These are phyloP conservation scores for Aspergillus candidus DNA, from an alignment of 2,329 filamentous ascomycete species.

Conservation along the genomic window DNA sequence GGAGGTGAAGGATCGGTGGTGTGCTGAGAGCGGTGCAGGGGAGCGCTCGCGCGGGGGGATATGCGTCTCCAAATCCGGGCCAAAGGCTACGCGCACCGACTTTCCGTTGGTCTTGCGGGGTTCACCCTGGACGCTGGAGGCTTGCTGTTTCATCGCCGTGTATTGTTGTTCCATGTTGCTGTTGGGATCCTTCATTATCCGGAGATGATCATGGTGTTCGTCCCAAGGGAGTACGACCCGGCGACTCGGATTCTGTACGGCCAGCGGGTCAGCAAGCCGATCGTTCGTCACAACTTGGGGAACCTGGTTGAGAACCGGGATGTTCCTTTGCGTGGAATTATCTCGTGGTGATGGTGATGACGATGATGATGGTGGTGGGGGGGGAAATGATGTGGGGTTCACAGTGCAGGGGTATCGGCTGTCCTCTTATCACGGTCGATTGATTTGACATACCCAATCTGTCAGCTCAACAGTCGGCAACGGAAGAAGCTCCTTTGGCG, in stretches of 20 bases:
- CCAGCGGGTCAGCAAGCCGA: too few species aligned
- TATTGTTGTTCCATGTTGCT: slow-evolving; percentile 32
- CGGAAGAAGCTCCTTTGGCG: background rate
- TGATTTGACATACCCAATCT: slow-evolving; percentile 11
- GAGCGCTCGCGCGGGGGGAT: slow-evolving; percentile 32
- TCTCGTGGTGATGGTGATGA: background rate
- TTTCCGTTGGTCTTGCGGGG: slow-evolving; percentile 28
- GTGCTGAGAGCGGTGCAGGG: slow-evolving; percentile 23
- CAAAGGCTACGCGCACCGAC: slow-evolving; percentile 36
- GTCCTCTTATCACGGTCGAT: slow-evolving; percentile 4
- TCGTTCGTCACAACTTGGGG: too few species aligned
- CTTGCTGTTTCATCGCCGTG: slow-evolving; percentile 17
- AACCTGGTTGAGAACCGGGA: too few species aligned
- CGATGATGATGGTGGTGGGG: background rate
- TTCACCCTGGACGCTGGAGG: slow-evolving; percentile 26
- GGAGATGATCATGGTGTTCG: slow-evolving; percentile 27
- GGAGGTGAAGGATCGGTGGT: slow-evolving; percentile 32
- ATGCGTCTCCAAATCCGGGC: slow-evolving; percentile 33
- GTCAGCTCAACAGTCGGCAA: slow-evolving; percentile 8
- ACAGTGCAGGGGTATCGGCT: slow-evolving; percentile 10
- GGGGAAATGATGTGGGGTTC: background rate
- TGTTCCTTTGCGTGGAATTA: too few species aligned
- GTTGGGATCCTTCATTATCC: slow-evolving; percentile 34
- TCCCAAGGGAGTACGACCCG: slow-evolving; percentile 6
- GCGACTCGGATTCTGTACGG: background rate